Evolutionary conservation across 177 flowering plant species (phyloP).

Genomic region (Vitis hybrid): DNA sequence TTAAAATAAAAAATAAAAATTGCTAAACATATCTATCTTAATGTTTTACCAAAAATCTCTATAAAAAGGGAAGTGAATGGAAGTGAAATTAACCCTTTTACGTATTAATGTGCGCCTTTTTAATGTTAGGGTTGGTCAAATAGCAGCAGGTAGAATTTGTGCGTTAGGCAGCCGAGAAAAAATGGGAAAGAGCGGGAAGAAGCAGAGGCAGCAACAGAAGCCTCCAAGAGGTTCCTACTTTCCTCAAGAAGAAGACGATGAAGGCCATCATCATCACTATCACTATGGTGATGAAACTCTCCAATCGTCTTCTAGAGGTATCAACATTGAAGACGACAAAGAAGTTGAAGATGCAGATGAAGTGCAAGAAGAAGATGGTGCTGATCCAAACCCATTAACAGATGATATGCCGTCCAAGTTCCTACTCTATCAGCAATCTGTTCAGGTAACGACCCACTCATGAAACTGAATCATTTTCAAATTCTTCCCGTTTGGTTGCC

Average conservation of each 20-base stretch:
- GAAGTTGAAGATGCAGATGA: conserved; percentile 25
- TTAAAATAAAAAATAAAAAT: no score
- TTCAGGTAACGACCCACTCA: conserved; percentile 48
- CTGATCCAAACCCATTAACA: conserved; percentile 9
- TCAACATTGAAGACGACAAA: conserved; percentile 16
- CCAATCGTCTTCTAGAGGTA: conserved; percentile 9
- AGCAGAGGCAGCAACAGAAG: conserved; percentile 40
- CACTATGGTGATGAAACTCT: neutral
- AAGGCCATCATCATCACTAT: conserved; percentile 5
- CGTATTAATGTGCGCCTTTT: no score
- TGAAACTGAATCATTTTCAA: neutral
- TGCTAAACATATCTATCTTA: no score
- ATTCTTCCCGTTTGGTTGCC: neutral
- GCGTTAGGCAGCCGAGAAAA: neutral
- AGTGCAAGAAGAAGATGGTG: conserved; percentile 15
- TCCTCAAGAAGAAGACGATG: conserved; percentile 31
- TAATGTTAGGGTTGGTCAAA: no score
- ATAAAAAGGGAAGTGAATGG: no score
- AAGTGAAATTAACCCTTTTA: no score
- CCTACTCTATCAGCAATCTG: conserved; percentile 82
- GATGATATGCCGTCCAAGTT: conserved; percentile 67
- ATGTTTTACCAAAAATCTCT: no score
- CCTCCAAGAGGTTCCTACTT: conserved; percentile 19
- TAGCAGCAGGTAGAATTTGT: no score
- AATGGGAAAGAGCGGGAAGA: conserved; percentile 84